Evolutionary conservation across 139 green algal genomes (phyloP).

Genomic region (Ettlia oleoabundans): DNA sequence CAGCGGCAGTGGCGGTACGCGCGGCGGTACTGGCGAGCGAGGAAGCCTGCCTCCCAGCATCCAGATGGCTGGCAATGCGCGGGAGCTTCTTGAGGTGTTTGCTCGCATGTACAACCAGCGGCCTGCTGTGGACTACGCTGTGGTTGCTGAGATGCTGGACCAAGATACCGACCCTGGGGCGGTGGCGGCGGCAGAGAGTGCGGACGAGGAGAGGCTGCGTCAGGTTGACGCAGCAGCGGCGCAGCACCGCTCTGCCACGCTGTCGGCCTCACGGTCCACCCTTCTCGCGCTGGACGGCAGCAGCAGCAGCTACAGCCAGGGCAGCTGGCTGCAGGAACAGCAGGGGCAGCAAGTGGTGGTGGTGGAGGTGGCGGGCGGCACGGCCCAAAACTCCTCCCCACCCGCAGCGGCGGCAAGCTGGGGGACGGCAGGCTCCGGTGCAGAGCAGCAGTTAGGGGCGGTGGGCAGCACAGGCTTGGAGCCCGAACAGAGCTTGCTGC

Average conservation of each 20-base stretch:
- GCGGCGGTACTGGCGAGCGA: neutral
- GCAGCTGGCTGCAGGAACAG: neutral
- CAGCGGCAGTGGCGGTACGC: neutral
- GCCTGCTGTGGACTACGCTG: slow-evolving; percentile 41
- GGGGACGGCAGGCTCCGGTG: too few relatives aligned
- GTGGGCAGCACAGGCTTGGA: neutral
- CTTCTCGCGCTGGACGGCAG: neutral
- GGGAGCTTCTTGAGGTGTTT: slow-evolving; percentile 49
- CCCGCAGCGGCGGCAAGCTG: too few relatives aligned
- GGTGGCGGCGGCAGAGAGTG: neutral
- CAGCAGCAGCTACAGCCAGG: neutral
- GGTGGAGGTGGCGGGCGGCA: too few relatives aligned
- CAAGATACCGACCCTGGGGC: slow-evolving; percentile 4
- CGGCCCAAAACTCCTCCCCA: too few relatives aligned
- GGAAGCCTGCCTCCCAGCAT: slow-evolving; percentile 8
- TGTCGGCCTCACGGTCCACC: neutral
- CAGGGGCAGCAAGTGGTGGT: neutral
- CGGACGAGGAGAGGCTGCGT: slow-evolving; percentile 7
- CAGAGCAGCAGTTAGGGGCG: neutral
- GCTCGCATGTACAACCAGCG: slow-evolving; percentile 44
- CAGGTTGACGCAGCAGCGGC: neutral
- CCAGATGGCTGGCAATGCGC: slow-evolving; percentile 14
- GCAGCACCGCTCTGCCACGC: neutral
- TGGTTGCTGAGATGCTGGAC: slow-evolving; percentile 19
- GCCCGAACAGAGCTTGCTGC: slow-evolving; percentile 23